Evolutionary conservation across 371 early-diverging fungal species (phyloP), one percentile per base, ranked within the genome.

Genomic region (Rhizopus stolonifer): DNA sequence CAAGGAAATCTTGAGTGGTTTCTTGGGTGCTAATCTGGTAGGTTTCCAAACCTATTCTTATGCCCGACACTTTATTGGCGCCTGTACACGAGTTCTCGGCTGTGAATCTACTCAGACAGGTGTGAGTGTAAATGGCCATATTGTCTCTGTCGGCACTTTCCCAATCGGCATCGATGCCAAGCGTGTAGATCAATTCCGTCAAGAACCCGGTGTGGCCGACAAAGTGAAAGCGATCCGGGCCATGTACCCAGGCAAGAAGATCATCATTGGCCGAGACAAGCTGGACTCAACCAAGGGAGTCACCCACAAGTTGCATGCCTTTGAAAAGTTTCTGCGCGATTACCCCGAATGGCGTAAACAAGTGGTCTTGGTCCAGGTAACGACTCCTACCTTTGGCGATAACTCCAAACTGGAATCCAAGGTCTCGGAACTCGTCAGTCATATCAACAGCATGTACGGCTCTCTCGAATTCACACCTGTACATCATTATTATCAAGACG

Each of bases 221-320:
- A 92, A 89, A 70, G 84, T 95, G 58, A 74, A 83, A 15, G 79
- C 89, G 17, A 83, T 97, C 24, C 84, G 79, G 24, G 87, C 92
- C 46, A 81, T 91, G 54, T 99, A 95, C 61, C 79, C 85, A 25
- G 94, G 83, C 13, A 99, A 97, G 64, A 89, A 87, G 54, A 91
- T 99, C 51, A 90, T 99, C 42, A 85, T 99, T 40, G 99, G 99
- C 2, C 87, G 99, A 15, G 99, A 99, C 71, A 96, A 98, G 72
- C 80, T 98, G 15, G 99, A 99, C 70, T 90, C 91, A 48, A 95
- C 97, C 55, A 99, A 99, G 68, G 99, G 99, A 15, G 93, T 99
- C 11, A 84, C 92, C 26, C 97, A 99, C 70, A 97, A 99, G 69
- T 69, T 99, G 21, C 83, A 88, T 29, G 96, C 94, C 0, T 99